A percentile compares a stretch with the other conserved stretches of the same genome.
Evolutionary conservation across 495 filamentous ascomycete genomes (phyloP).

Genomic region (Penicillium fimorum): DNA sequence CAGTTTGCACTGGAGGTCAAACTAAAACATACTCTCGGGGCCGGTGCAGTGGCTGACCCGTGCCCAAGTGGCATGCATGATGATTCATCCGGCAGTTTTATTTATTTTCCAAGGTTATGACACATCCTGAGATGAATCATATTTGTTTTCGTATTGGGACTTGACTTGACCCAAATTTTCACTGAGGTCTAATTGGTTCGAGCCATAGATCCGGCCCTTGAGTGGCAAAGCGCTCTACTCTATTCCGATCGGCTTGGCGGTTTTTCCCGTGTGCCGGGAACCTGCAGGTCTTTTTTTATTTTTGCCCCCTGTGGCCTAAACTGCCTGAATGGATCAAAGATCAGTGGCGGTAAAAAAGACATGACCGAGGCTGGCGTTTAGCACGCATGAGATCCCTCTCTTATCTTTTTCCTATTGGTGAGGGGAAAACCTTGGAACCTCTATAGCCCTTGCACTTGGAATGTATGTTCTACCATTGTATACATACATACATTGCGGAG

Average conservation of each 20-base stretch:
- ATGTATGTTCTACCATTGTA: background rate
- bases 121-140: constrained; percentile 27
- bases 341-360: constrained; percentile 16
- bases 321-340: background rate
- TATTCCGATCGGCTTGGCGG: constrained; percentile 14
- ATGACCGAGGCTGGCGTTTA: constrained; percentile 10
- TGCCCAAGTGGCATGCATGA: constrained; percentile 11
- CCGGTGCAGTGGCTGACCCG: constrained; percentile 18
- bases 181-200: background rate
- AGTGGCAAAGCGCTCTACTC: constrained; percentile 28
- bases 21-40: background rate
- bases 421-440: background rate
- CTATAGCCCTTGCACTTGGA: background rate
- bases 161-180: background rate
- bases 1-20: background rate
- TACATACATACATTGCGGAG: background rate
- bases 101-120: background rate
- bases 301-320: background rate
- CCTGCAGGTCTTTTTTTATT: constrained; percentile 9
- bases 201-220: constrained; percentile 2
- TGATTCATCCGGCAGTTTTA: constrained; percentile 22
- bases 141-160: constrained; percentile 19
- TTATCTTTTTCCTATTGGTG: constrained; percentile 5
- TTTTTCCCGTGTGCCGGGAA: constrained; percentile 2
- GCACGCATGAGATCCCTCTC: constrained; percentile 25